Conservation (phyloP, 495 filamentous ascomycete genomes). For the Aspergillus incahuasiensis region DNA sequence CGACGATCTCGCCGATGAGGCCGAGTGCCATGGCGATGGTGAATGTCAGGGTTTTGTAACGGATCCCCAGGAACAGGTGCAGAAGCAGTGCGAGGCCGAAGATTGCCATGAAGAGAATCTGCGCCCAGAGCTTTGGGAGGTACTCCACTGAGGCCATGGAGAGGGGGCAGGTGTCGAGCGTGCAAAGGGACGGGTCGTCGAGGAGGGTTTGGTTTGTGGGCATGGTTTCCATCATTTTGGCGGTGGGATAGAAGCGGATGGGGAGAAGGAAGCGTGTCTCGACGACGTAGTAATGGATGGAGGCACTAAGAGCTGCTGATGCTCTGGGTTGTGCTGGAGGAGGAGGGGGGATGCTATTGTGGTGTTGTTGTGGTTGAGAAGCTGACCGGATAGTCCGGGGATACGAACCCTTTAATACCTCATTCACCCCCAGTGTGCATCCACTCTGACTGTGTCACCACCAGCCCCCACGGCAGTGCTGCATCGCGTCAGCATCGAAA, state of each 20-base stretch:
- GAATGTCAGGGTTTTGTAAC: constrained; percentile 29
- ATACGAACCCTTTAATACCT: too few relatives aligned
- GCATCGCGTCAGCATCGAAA: background rate
- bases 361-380: background rate
- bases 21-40: constrained; percentile 23
- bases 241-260: too few relatives aligned
- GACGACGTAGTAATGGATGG: too few relatives aligned
- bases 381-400: background rate
- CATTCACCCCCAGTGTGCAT: too few relatives aligned
- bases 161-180: constrained; percentile 36
- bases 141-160: constrained; percentile 28
- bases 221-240: constrained; percentile 1
- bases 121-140: constrained; percentile 31
- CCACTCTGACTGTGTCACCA: too few relatives aligned
- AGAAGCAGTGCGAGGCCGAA: constrained; percentile 24
- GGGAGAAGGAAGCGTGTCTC: too few relatives aligned
- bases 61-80: constrained; percentile 25
- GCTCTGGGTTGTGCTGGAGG: too few relatives aligned
- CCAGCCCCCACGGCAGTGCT: background rate
- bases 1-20: constrained; percentile 31
- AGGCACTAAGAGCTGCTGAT: too few relatives aligned
- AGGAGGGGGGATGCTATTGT: too few relatives aligned
- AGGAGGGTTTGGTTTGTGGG: constrained; percentile 8
- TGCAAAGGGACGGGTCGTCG: constrained; percentile 23
- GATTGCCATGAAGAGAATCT: constrained; percentile 30